phyloP scores from a whole-genome alignment of 140 eudicot species.

The Oenanthe javanica region DNA sequence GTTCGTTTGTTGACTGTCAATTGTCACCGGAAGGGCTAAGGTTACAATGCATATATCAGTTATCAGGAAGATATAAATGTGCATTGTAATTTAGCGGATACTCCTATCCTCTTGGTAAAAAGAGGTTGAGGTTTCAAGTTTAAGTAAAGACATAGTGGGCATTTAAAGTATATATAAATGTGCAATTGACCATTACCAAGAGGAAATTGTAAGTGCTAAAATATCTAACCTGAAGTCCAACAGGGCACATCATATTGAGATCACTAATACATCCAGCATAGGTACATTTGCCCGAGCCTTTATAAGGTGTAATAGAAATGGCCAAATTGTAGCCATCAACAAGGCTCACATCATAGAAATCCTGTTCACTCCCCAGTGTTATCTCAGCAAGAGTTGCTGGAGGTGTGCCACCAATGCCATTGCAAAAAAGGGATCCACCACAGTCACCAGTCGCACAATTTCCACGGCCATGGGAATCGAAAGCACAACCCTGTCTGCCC shows the following conservation, averaged over 20 bases:
- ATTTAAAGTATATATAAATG: background rate
- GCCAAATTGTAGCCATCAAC: conserved; percentile 91
- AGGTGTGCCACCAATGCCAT: conserved; percentile 82
- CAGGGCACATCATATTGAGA: conserved; percentile 84
- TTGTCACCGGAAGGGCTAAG: background rate
- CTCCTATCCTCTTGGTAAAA: background rate
- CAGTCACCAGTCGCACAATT: conserved; percentile 93
- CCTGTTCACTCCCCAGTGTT: conserved; percentile 77
- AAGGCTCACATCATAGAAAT: conserved; percentile 80
- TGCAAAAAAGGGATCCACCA: conserved; percentile 78
- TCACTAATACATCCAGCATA: conserved; percentile 88
- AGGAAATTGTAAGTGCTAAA: too few species aligned
- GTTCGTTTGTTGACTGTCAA: background rate
- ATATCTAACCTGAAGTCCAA: conserved; percentile 61
- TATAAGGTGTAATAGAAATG: conserved; percentile 62
- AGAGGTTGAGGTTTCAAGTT: background rate
- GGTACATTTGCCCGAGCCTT: conserved; percentile 73
- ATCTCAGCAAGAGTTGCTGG: conserved; percentile 92
- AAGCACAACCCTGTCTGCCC: conserved; percentile 94
- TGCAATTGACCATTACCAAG: background rate
- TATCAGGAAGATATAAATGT: background rate
- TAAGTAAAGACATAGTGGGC: background rate
- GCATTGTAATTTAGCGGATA: background rate
- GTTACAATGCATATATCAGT: background rate
- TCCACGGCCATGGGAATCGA: conserved; percentile 68